Base-by-base conservation (phyloP, 352 stramenopile genomes). In the Pythium aphanidermatum region DNA sequence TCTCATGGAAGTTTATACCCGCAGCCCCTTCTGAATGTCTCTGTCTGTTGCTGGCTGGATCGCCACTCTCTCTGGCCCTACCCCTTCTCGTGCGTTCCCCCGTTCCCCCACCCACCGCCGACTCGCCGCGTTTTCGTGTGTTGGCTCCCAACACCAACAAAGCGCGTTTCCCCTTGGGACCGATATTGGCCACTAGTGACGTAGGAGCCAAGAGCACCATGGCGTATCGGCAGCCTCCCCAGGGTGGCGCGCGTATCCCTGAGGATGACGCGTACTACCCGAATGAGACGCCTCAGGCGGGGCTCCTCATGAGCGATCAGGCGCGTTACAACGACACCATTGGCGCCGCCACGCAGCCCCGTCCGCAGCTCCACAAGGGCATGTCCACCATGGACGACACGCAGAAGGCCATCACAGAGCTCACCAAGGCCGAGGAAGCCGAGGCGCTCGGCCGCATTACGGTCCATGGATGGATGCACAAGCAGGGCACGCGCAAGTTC, bases 391-490 rank as follows among this genome's bases (percentile, higher is more conserved):
- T 55, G 53, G 44, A 47, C 46, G 53, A 61, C 38, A 61, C 67
- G 34, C 74, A 87, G 55, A 73, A 67, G 21, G 64, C 68, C 40
- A 83, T 87, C 56, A 68, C 68, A 32, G 75, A 84, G 60, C 63
- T 87, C 19, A 86, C 74, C 17, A 86, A 86, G 48, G 58, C 55
- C 43, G 62, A 71, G 4, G 65, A 75, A 30, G 48, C 14, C 46
- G 65, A 72, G 39, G 55, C 55, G 51, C 52, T 83, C 48, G 77
- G 72, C 50, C 73, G 65, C 42, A 88, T 92, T 63, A 64, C 67
- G 34, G 71, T 88, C 34, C 77, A 89, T 57, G 78, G 78, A 11
- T 91, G 74, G 73, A 91, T 91, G 75, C 74, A 91, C 64, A 91
- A 88, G 65, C 76, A 89, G 50, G 80, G 76, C 33, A 82, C 72